Base-by-base conservation (phyloP, 2,329 filamentous ascomycete species). In the Chaetoscypha palmicola region DNA sequence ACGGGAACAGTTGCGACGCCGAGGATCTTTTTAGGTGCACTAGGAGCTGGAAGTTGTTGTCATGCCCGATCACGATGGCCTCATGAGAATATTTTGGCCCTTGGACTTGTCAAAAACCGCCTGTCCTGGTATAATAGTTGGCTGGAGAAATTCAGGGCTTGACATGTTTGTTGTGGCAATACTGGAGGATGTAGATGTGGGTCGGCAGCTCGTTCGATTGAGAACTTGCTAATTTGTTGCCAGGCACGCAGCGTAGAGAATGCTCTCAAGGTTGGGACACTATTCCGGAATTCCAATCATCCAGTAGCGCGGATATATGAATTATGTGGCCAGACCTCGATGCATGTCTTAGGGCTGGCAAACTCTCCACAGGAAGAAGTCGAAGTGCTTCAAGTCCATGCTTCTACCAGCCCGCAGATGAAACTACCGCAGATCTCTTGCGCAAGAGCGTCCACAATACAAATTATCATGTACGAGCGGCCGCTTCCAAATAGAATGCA, bases 71-170 rank as follows among this genome's bases (percentile, higher is more conserved):
- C 73, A 80, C 73, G 78, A 92, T 86, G 90, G 86, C 61, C 74
- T 97, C 72, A 88, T 97, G 82, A 88, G 92, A 72, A 82, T 98
- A 70, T 97, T 98, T 71, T 98, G 92, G 92, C 94, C 92, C 59
- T 85, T 85, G 60, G 90, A 94, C 68, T 80, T 87, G 60, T 74
- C 77, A 43, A 76, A 73, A 64, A 85, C 82, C 43, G 77, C 79
- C 55, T 73, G 77, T 45, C 79, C 87, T 32, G 92, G 91, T 34
- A 86, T 96, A 48, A 80, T 98, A 52, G 86, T 98, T 36, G 92
- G 92, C 60, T 98, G 91, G 88, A 81, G 85, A 59, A 98, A 98
- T 65, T 96, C 91, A 28, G 82, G 83, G 37, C 71, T 89, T 41
- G 92, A 98, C 66, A 72, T 97, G 36, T 85, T 97, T 58, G 90